phyloP scores from a whole-genome alignment of 768 basidiomycete species.

The Pisolithus orientalis region DNA sequence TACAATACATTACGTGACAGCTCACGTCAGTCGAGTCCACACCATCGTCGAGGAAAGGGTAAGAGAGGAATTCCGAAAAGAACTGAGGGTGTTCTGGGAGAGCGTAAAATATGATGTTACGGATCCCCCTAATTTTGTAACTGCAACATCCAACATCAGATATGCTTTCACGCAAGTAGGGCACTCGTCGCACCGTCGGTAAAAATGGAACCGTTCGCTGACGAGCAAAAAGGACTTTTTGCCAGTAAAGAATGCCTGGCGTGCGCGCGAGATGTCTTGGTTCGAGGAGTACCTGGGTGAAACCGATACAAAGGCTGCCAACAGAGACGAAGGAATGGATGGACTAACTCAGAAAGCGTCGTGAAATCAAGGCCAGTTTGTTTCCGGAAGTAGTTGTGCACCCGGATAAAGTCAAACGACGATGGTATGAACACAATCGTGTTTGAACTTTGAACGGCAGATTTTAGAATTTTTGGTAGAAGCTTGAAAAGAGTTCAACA shows the following conservation, averaged over 20 bases:
- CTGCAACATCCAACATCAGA: conserved; percentile 31
- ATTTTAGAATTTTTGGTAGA: conserved; percentile 78
- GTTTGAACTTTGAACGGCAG: conserved; percentile 87
- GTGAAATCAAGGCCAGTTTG: conserved; percentile 63
- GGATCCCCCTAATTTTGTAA: conserved; percentile 89
- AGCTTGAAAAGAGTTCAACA: conserved; percentile 40
- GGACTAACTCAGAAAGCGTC: conserved; percentile 81
- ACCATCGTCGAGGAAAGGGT: conserved; percentile 85
- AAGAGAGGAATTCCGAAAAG: conserved; percentile 84
- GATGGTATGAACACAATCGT: conserved; percentile 89
- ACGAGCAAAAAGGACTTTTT: conserved; percentile 83
- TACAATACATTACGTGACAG: conserved; percentile 74
- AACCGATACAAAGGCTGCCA: background rate
- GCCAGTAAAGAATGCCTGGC: conserved; percentile 88
- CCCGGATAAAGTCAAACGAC: conserved; percentile 92
- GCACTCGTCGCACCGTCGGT: conserved; percentile 54
- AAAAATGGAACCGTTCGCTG: conserved; percentile 99
- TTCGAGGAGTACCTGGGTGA: conserved; percentile 77
- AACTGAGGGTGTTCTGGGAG: conserved; percentile 89
- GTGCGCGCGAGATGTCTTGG: conserved; percentile 88
- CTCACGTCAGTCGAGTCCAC: conserved; percentile 87
- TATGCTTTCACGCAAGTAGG: background rate
- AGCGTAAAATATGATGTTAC: conserved; percentile 89
- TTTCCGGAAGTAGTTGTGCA: conserved; percentile 83
- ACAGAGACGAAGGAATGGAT: background rate